A percentile compares a stretch with the other conserved stretches of the same genome.
phyloP scores from a whole-genome alignment of 495 filamentous ascomycete species.

The Xylaria cubensis region DNA sequence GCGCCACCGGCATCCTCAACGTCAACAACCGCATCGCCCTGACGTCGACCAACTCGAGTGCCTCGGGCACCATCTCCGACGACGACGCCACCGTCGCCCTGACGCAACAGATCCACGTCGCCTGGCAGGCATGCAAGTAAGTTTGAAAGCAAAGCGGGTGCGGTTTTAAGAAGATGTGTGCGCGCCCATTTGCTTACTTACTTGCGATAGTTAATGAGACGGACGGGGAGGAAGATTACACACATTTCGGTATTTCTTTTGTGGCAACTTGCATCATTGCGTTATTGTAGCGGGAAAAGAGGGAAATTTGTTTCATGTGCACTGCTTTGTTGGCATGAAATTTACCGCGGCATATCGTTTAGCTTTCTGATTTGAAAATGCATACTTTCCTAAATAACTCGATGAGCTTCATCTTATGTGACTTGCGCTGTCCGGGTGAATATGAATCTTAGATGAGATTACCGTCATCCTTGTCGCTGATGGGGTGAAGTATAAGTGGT shows the following conservation, averaged over 20 bases:
- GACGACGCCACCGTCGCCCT: slow-evolving; percentile 64
- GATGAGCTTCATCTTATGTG: background rate
- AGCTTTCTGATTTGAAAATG: slow-evolving; percentile 6
- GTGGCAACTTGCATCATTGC: background rate
- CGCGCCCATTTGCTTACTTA: background rate
- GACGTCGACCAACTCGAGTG: slow-evolving; percentile 51
- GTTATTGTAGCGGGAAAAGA: slow-evolving; percentile 8
- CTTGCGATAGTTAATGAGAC: background rate
- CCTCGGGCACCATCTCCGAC: slow-evolving; percentile 57
- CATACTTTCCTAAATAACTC: slow-evolving; percentile 12
- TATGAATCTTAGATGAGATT: background rate
- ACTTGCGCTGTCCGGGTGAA: background rate
- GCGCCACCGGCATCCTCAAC: slow-evolving; percentile 62
- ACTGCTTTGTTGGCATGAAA: slow-evolving; percentile 21
- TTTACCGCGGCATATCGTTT: slow-evolving; percentile 12
- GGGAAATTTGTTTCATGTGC: slow-evolving; percentile 7
- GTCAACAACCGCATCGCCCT: slow-evolving; percentile 65
- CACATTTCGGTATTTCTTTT: background rate
- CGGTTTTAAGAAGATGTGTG: background rate
- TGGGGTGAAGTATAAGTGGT: background rate
- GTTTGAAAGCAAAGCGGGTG: background rate
- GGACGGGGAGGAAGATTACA: background rate
- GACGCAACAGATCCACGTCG: slow-evolving; percentile 61
- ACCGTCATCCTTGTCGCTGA: background rate
- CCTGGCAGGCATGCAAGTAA: slow-evolving; percentile 55